A percentile compares a stretch with the other conserved stretches of the same genome.
Conservation (phyloP, 495 filamentous ascomycete genomes). For the Penicillium dipodomyicola region DNA sequence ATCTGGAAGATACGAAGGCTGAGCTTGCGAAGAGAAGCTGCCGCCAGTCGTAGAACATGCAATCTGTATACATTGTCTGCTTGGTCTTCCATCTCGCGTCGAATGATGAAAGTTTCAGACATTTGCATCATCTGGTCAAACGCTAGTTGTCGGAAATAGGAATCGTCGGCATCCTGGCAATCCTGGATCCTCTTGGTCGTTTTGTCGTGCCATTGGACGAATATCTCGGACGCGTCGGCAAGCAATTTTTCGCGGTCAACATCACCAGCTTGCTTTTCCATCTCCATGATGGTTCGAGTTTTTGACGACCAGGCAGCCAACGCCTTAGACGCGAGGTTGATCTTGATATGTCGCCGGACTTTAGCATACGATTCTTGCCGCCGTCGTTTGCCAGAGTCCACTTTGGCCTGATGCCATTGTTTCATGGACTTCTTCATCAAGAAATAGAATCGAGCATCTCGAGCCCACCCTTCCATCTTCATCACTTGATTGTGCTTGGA, state of each 20-base stretch:
- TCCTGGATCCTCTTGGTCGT: constrained; percentile 39
- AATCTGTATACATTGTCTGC: constrained; percentile 47
- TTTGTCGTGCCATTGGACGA: constrained; percentile 45
- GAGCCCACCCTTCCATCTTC: constrained; percentile 53
- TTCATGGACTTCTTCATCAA: constrained; percentile 52
- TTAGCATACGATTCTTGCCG: constrained; percentile 59
- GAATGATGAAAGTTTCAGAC: constrained; percentile 41
- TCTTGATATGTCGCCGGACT: constrained; percentile 56
- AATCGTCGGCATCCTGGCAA: constrained; percentile 40
- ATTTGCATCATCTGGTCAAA: constrained; percentile 48
- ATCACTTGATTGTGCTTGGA: constrained; percentile 44
- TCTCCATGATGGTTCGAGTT: constrained; percentile 36
- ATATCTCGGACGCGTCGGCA: constrained; percentile 35
- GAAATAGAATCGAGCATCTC: constrained; percentile 60
- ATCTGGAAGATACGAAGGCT: constrained; percentile 54
- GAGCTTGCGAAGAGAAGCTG: constrained; percentile 47
- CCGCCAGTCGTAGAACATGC: constrained; percentile 45
- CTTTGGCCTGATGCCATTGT: constrained; percentile 52
- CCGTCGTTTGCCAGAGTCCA: constrained; percentile 51
- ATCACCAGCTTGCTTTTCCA: constrained; percentile 45
- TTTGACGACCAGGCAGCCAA: constrained; percentile 48
- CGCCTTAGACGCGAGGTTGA: constrained; percentile 50
- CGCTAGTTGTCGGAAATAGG: constrained; percentile 42
- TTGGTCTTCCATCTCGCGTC: constrained; percentile 48
- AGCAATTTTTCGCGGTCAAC: constrained; percentile 40